phyloP scores from a whole-genome alignment of 2,329 filamentous ascomycete species.

The Aspergillus novofumigatus region DNA sequence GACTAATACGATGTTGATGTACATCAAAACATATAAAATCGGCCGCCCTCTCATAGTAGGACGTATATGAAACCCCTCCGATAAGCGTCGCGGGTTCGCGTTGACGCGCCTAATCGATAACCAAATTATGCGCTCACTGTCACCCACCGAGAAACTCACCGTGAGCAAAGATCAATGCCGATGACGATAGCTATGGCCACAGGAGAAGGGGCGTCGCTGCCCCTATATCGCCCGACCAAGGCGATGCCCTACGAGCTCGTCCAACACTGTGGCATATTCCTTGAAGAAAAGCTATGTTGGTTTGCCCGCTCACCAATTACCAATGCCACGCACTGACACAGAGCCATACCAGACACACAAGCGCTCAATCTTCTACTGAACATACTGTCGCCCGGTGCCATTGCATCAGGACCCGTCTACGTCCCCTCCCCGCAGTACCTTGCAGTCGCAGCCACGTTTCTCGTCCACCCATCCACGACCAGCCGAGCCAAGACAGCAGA shows the following conservation, averaged over 20 bases:
- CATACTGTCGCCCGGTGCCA: constrained; percentile 29
- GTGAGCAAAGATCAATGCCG: not conserved
- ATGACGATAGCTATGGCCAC: constrained; percentile 16
- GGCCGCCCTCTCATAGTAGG: too few species aligned
- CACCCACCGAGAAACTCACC: not conserved
- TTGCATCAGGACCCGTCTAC: constrained; percentile 48
- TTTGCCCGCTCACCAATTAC: constrained; percentile 10
- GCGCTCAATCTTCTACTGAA: constrained; percentile 61
- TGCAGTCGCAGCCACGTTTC: constrained; percentile 72
- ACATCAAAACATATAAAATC: not conserved
- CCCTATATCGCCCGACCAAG: constrained; percentile 51
- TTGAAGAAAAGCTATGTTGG: constrained; percentile 70
- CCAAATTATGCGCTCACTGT: not conserved
- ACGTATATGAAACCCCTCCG: not conserved
- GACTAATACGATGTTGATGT: not conserved
- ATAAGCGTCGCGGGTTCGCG: constrained; percentile 4
- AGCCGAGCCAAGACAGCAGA: constrained; percentile 63
- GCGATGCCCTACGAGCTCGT: constrained; percentile 60
- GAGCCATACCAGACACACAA: constrained; percentile 44
- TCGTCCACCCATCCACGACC: constrained; percentile 76
- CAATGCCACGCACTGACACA: constrained; percentile 5
- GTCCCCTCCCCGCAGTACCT: constrained; percentile 70
- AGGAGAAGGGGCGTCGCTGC: constrained; percentile 10
- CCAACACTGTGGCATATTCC: constrained; percentile 64
- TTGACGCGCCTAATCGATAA: not conserved